phyloP scores from a whole-genome alignment of 2,329 filamentous ascomycete species.

The Trichoderma arundinaceum region DNA sequence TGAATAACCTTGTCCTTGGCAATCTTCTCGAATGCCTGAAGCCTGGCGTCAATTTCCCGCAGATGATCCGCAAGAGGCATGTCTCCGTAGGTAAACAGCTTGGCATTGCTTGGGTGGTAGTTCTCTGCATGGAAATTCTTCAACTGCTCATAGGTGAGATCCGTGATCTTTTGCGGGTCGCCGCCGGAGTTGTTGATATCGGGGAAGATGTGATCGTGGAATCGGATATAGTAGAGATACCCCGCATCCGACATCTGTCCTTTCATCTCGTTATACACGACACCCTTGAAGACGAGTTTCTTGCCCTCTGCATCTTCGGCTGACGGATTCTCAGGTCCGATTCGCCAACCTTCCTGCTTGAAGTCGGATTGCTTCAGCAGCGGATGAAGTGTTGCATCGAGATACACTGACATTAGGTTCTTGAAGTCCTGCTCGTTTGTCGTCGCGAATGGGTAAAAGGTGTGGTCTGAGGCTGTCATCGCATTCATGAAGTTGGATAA shows the following conservation, averaged over 20 bases:
- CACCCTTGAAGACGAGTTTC: slow-evolving; percentile 90
- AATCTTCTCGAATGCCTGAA: slow-evolving; percentile 75
- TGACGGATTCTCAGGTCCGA: slow-evolving; percentile 87
- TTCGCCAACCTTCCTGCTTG: slow-evolving; percentile 93
- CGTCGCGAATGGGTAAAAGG: slow-evolving; percentile 96
- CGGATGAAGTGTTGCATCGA: slow-evolving; percentile 91
- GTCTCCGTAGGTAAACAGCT: slow-evolving; percentile 93
- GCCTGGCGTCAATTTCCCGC: slow-evolving; percentile 74
- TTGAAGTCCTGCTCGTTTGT: slow-evolving; percentile 95
- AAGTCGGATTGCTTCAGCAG: slow-evolving; percentile 91
- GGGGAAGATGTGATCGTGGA: slow-evolving; percentile 93
- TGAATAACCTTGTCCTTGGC: slow-evolving; percentile 75
- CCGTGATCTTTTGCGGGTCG: slow-evolving; percentile 94
- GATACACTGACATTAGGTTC: slow-evolving; percentile 94
- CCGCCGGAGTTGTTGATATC: slow-evolving; percentile 96
- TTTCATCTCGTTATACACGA: slow-evolving; percentile 99
- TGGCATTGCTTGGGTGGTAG: slow-evolving; percentile 97
- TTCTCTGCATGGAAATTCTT: slow-evolving; percentile 88
- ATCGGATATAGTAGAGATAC: slow-evolving; percentile 94
- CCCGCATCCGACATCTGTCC: slow-evolving; percentile 97
- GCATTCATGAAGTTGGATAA: slow-evolving; percentile 99
- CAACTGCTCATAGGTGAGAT: slow-evolving; percentile 89
- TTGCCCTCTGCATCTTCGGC: slow-evolving; percentile 63
- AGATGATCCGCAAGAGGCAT: slow-evolving; percentile 85
- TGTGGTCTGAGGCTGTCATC: slow-evolving; percentile 95